Evolutionary conservation across 495 filamentous ascomycete genomes (phyloP).

Genomic region (Cercophora newfieldiana): DNA sequence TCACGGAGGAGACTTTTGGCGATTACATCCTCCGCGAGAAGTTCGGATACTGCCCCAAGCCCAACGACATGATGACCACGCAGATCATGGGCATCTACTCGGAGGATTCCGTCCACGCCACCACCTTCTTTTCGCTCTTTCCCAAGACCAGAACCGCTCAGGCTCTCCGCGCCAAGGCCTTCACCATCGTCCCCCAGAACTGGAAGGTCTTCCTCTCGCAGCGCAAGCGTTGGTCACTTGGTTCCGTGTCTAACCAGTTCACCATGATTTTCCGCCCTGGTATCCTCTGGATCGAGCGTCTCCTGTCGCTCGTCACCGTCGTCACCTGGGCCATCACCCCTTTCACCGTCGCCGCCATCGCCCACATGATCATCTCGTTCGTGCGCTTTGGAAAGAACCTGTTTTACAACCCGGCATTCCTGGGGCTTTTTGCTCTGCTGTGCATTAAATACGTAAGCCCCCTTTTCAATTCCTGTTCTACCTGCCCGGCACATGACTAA

Average conservation of each 20-base stretch:
- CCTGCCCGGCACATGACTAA: background rate
- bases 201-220: background rate
- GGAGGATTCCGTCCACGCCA: background rate
- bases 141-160: background rate
- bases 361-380: background rate
- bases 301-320: background rate
- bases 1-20: background rate
- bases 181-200: background rate
- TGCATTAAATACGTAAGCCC: background rate
- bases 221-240: background rate
- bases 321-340: background rate
- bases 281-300: background rate
- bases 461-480: background rate
- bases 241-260: background rate
- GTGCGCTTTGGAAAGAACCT: background rate
- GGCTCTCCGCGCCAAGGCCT: background rate
- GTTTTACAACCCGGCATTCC: background rate
- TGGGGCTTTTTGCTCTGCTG: background rate
- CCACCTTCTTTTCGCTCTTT: background rate
- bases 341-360: background rate
- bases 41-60: background rate
- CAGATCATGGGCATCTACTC: background rate
- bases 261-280: background rate
- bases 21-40: background rate
- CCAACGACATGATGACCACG: background rate